A percentile compares a stretch with the other conserved stretches of the same genome.
Conservation (phyloP, 2,329 filamentous ascomycete genomes). For the Xylaria arbuscula region DNA sequence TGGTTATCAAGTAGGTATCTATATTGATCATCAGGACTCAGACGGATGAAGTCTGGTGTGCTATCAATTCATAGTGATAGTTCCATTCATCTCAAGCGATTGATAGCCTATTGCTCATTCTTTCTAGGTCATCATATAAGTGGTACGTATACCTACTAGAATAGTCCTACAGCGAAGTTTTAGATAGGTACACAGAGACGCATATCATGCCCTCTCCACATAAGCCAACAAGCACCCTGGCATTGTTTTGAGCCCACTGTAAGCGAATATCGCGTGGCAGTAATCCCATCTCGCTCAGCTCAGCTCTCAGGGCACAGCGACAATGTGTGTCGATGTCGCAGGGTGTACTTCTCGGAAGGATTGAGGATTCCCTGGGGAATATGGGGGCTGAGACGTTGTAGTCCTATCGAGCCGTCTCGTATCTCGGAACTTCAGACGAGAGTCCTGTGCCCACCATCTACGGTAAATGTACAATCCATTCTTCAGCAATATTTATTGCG, state of each 20-base stretch:
- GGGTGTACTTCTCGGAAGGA: constrained; percentile 37
- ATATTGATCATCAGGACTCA: constrained; percentile 7
- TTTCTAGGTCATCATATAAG: neutral
- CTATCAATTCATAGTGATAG: neutral
- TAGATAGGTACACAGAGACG: neutral
- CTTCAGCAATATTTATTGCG: constrained; percentile 37
- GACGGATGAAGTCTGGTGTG: neutral
- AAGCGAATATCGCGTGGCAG: constrained; percentile 42
- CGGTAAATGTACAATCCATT: constrained; percentile 18
- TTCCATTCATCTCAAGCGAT: constrained; percentile 5
- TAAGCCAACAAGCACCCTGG: constrained; percentile 14
- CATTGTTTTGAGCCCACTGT: constrained; percentile 27
- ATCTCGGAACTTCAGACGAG: constrained; percentile 38
- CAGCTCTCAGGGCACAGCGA: constrained; percentile 9
- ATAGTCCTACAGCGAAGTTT: constrained; percentile 23
- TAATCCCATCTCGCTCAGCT: constrained; percentile 29
- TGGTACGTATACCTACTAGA: neutral
- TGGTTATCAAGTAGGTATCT: neutral
- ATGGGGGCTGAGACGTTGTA: constrained; percentile 41
- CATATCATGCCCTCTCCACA: constrained; percentile 19
- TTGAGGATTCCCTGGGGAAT: constrained; percentile 38
- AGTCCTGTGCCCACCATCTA: constrained; percentile 33
- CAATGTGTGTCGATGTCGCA: constrained; percentile 12
- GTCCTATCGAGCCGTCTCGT: constrained; percentile 39
- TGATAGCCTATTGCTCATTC: constrained; percentile 31